Percentiles rank a stretch among this genome's conserved stretches.
Evolutionary conservation across 2,329 filamentous ascomycete genomes (phyloP).

Genomic region (Alternaria infectoria): DNA sequence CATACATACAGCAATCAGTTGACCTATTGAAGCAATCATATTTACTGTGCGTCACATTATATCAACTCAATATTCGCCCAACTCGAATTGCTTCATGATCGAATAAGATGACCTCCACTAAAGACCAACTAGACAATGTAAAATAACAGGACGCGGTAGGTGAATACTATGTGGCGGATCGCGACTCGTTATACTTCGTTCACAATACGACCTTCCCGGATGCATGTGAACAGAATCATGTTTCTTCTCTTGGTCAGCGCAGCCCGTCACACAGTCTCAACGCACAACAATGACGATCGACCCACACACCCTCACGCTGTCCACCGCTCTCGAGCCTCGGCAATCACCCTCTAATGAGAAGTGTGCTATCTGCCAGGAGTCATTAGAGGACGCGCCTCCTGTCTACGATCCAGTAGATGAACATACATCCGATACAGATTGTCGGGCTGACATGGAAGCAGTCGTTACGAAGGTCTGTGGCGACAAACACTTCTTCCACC

Average conservation of each 20-base stretch:
- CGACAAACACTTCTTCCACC: conserved; percentile 2
- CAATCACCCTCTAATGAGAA: background rate
- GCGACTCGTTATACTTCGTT: background rate
- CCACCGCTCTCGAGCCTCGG: background rate
- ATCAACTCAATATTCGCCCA: background rate
- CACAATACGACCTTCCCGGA: background rate
- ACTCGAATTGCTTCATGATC: background rate
- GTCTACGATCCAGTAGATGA: background rate
- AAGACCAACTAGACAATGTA: background rate
- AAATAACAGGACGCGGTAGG: background rate
- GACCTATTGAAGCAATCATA: background rate
- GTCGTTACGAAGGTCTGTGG: background rate
- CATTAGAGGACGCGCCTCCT: background rate
- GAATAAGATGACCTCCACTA: background rate
- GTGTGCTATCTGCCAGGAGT: conserved; percentile 20
- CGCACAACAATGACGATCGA: background rate
- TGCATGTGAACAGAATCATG: background rate
- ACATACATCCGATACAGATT: background rate
- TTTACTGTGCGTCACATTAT: rapidly evolving
- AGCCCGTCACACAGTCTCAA: background rate
- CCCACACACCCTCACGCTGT: background rate
- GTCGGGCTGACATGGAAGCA: background rate
- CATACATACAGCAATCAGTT: background rate
- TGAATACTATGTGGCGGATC: background rate
- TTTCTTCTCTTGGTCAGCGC: background rate